Conservation (phyloP, 192 early-diverging fungal genomes). For the Spinellus fusiger region DNA sequence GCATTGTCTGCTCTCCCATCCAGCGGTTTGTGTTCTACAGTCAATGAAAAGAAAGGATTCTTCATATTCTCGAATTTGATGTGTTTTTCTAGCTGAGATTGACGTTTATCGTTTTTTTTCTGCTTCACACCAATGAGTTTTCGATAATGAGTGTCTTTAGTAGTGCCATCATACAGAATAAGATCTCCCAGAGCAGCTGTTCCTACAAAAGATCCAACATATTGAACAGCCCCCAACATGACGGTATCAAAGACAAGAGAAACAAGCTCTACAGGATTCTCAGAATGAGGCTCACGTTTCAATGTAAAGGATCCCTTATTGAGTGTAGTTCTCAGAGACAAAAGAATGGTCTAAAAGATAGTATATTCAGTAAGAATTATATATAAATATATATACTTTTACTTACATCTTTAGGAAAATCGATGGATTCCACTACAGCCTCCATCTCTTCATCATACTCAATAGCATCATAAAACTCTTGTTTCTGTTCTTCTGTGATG, state of each 20-base stretch:
- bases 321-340: constrained; percentile 58
- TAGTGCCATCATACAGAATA: constrained; percentile 57
- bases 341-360: constrained; percentile 48
- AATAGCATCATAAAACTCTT: constrained; percentile 90
- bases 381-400: constrained; percentile 26
- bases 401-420: constrained; percentile 57
- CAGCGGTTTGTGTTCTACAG: constrained; percentile 85
- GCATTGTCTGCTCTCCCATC: constrained; percentile 85
- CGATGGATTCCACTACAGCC: constrained; percentile 44
- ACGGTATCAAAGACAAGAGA: constrained; percentile 64
- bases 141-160: constrained; percentile 44
- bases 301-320: constrained; percentile 77
- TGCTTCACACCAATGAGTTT: constrained; percentile 52
- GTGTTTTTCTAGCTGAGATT: constrained; percentile 2
- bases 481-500: constrained; percentile 79
- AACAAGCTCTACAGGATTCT: constrained; percentile 39
- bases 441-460: constrained; percentile 82
- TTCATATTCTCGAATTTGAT: background rate
- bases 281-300: constrained; percentile 47
- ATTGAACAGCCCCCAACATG: constrained; percentile 47
- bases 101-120: constrained; percentile 19
- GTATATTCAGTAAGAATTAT: background rate
- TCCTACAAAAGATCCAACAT: constrained; percentile 46
- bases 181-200: constrained; percentile 57
- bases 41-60: constrained; percentile 65